Conservation (phyloP, 2,329 filamentous ascomycete genomes). For the Monilinia vaccinii-corymbosi region DNA sequence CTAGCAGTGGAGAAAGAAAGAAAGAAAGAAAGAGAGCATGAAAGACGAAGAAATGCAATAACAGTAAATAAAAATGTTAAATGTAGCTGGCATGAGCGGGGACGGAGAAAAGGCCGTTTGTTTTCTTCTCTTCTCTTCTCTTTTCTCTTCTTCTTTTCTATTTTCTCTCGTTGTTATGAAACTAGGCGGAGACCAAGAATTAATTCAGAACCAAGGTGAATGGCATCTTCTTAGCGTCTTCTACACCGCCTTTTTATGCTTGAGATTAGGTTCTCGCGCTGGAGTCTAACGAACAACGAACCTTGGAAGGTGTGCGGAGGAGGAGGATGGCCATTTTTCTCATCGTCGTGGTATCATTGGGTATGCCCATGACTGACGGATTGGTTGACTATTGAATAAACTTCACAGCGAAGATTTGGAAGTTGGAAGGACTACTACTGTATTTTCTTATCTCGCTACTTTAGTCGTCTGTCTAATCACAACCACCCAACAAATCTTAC, state of each 20-base stretch:
- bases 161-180: too few species aligned
- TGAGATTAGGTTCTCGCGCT: neutral
- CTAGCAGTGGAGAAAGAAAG: too few species aligned
- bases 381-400: neutral
- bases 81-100: neutral
- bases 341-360: neutral
- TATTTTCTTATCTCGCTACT: neutral
- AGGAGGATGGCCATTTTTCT: neutral
- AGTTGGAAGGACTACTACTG: too few species aligned
- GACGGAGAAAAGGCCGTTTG: constrained; percentile 5
- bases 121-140: constrained; percentile 11
- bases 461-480: neutral
- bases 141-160: neutral
- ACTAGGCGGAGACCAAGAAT: neutral
- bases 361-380: neutral
- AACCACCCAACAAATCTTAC: neutral
- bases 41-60: too few species aligned
- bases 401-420: neutral
- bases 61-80: neutral
- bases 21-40: too few species aligned
- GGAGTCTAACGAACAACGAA: constrained; percentile 1
- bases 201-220: constrained; percentile 6
- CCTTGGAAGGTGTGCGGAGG: neutral
- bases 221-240: constrained; percentile 17
- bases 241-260: constrained; percentile 22